Base-by-base conservation (phyloP, 1,284 basidiomycete genomes). In the Trametes hirsuta region DNA sequence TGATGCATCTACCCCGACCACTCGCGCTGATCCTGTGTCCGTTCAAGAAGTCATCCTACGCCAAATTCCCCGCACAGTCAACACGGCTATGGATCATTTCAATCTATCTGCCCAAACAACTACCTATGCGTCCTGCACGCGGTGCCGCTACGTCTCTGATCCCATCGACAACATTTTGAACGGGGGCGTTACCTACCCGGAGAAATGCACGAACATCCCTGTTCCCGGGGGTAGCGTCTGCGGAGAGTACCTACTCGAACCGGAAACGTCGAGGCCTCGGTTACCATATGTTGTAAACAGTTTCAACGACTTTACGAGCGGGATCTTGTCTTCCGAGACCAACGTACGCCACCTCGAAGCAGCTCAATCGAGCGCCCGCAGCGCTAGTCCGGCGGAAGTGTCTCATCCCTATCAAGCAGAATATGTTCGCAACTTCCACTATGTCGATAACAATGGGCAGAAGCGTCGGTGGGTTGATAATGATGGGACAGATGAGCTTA, bases 281-380 rank as follows among this genome's bases (percentile, higher is more conserved):
- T 11, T 22, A 22, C 53, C 53, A n/a, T 55, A 47, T 25, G 53
- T 55, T 36, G 53, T 55, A 30, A 45, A 55, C 15, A 30, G 41
- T 34, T 40, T 55, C 37, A 30, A 55, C 21, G 53, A 55, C 18
- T 55, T 47, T 34, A 46, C 40, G 6, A 48, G 46, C 30, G 53
- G 53, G 25, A 36, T 55, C 5, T 37, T 55, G 12, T 55, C 53
- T 40, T 41, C 36, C 21, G 37, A 47, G 18, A 25, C 12, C 8
- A 55, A 55, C 25, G 53, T 55, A 22, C 35, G 24, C 15, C 36
- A 24, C 11, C 21, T 55, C 15, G 47, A 47, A 14, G 53, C 45
- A 30, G 30, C 21, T 22, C 53, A n/a, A 46, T 36, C 46, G 46
- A 55, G 30, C 8, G 1, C 30, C 30, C 30, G 30, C 30, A 8